These are phyloP conservation scores for Ceratocystis diversiconidia DNA, from an alignment of 2,329 filamentous ascomycete genomes.

Conservation along the genomic window DNA sequence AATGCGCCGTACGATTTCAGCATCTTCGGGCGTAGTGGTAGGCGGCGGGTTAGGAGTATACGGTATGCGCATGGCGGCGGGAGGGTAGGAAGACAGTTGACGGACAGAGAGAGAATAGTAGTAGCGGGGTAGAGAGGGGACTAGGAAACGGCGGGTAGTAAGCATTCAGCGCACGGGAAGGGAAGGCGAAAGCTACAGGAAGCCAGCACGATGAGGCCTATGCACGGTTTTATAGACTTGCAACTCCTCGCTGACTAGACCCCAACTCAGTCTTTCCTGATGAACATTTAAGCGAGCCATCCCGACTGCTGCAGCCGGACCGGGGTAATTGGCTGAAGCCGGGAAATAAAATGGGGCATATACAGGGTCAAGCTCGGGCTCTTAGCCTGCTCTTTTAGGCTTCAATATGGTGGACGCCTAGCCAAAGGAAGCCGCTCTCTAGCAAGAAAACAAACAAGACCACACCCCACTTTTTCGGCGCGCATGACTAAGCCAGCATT, in stretches of 20 bases:
- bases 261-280: not conserved
- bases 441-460: not conserved
- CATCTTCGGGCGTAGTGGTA: constrained; percentile 32
- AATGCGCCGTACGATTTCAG: constrained; percentile 49
- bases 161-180: not conserved
- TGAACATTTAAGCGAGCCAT: constrained; percentile 6
- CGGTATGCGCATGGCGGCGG: constrained; percentile 46
- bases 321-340: not conserved
- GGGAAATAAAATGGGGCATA: not conserved
- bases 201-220: not conserved
- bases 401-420: not conserved
- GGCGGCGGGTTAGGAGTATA: constrained; percentile 44
- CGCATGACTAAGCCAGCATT: not conserved
- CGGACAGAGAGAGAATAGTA: not conserved
- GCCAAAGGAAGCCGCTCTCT: not conserved
- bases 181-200: not conserved
- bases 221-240: not conserved
- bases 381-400: not conserved
- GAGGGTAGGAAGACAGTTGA: not conserved
- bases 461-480: not conserved
- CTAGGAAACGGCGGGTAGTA: not conserved
- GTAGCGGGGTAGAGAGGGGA: constrained; percentile 8
- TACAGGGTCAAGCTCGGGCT: not conserved
- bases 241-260: too few species aligned
- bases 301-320: not conserved